A percentile compares a stretch with the other conserved stretches of the same genome.
Conservation (phyloP, 2,329 filamentous ascomycete genomes). For the Macrophomina pseudophaseolina region DNA sequence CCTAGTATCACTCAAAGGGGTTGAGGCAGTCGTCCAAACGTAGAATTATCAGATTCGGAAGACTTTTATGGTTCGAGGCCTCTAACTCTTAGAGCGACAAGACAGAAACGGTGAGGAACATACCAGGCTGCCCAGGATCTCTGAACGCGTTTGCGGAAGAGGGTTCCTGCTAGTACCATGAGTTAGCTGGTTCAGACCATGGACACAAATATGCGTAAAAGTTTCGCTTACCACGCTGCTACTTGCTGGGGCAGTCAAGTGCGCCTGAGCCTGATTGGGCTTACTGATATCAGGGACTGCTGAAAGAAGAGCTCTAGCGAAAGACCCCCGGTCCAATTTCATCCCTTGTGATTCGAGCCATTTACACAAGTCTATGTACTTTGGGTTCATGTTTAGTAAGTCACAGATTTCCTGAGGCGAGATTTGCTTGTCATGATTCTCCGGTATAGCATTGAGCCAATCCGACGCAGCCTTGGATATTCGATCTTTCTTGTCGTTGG, state of each 20-base stretch:
- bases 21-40: no score
- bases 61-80: no score
- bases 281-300: constrained; percentile 50
- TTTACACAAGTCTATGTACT: constrained; percentile 61
- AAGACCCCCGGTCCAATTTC: constrained; percentile 56
- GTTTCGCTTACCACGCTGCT: not conserved
- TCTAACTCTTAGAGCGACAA: no score
- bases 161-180: not conserved
- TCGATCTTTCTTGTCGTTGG: constrained; percentile 54
- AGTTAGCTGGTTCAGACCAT: not conserved
- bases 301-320: constrained; percentile 58
- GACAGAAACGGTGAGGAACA: not conserved
- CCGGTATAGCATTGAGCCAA: constrained; percentile 51
- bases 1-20: no score
- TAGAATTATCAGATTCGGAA: no score
- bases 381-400: constrained; percentile 60
- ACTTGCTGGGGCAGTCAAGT: not conserved
- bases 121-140: not conserved
- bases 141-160: not conserved
- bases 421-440: constrained; percentile 49
- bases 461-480: constrained; percentile 57
- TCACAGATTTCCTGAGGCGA: constrained; percentile 48
- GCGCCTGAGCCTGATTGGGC: not conserved
- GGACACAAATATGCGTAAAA: not conserved
- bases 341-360: constrained; percentile 57